These are phyloP conservation scores for Cyberlindnera euphorbiae DNA, from an alignment of 805 yeast genomes.

Conservation along the genomic window DNA sequence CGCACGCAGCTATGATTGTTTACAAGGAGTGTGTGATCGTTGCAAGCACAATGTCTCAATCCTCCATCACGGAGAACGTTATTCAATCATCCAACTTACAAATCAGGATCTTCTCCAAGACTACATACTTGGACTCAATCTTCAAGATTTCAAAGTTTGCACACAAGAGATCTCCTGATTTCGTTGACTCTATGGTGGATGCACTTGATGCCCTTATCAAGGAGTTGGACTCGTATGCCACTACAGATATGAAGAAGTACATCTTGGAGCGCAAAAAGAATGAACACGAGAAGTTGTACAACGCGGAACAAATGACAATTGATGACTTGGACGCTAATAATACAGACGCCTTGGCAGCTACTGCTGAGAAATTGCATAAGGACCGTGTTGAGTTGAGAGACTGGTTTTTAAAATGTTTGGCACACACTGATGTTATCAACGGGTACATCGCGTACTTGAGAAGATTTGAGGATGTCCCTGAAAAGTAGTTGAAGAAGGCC, in stretches of 20 bases:
- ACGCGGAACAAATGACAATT: conserved; percentile 29
- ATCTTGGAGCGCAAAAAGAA: conserved; percentile 42
- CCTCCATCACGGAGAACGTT: conserved; percentile 40
- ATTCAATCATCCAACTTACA: conserved; percentile 55
- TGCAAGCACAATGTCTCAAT: conserved; percentile 36
- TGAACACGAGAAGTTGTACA: conserved; percentile 22
- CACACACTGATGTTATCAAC: conserved; percentile 56
- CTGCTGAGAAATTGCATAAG: conserved; percentile 21
- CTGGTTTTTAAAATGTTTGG: conserved; percentile 39
- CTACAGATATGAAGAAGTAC: conserved; percentile 46
- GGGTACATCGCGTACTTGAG: conserved; percentile 60
- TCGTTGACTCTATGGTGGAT: conserved; percentile 56
- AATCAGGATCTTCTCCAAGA: conserved; percentile 66
- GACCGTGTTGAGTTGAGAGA: conserved; percentile 42
- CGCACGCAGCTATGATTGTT: conserved; percentile 66
- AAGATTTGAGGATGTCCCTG: conserved; percentile 56
- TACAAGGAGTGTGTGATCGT: conserved; percentile 56
- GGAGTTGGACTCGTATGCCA: conserved; percentile 61
- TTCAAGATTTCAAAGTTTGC: conserved; percentile 60
- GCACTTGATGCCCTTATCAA: conserved; percentile 61
- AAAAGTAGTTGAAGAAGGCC: conserved; percentile 55
- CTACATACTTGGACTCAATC: conserved; percentile 50
- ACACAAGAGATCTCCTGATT: conserved; percentile 55
- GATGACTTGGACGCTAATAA: conserved; percentile 30
- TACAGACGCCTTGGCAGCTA: conserved; percentile 26